These are phyloP conservation scores for Cercospora janseana DNA, from an alignment of 2,329 filamentous ascomycete species.

Conservation along the genomic window DNA sequence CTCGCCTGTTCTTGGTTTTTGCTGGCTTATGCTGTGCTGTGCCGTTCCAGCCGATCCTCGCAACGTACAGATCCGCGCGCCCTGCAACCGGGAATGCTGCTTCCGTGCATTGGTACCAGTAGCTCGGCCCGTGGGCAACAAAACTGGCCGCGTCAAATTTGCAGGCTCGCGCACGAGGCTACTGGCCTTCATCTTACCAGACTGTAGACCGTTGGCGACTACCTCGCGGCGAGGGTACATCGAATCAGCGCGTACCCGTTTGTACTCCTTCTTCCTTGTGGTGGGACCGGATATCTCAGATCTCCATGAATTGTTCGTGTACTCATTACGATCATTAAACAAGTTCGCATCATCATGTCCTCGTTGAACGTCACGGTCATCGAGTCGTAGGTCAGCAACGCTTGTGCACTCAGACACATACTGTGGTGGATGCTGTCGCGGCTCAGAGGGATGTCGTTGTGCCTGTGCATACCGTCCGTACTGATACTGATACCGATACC, in stretches of 20 bases:
- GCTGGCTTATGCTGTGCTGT: constrained; percentile 15
- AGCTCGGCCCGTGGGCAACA: constrained; percentile 34
- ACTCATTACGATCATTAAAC: constrained; percentile 18
- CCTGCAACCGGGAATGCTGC: constrained; percentile 49
- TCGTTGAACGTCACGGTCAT: constrained; percentile 20
- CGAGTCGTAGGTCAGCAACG: background rate
- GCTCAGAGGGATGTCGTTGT: constrained; percentile 30
- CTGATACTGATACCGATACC: constrained; percentile 33
- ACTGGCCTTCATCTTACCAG: constrained; percentile 26
- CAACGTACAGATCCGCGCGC: constrained; percentile 55
- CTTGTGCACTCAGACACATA: constrained; percentile 28
- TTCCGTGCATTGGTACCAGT: constrained; percentile 41
- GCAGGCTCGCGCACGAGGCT: background rate
- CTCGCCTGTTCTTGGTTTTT: background rate
- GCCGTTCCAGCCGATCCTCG: constrained; percentile 41
- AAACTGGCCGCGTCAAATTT: constrained; percentile 27
- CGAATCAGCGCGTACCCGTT: constrained; percentile 21
- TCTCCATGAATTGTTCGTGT: constrained; percentile 3
- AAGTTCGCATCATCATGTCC: constrained; percentile 27
- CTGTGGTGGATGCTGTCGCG: constrained; percentile 26
- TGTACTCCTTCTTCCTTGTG: constrained; percentile 29
- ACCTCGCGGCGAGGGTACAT: background rate
- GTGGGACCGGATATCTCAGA: background rate
- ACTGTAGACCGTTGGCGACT: constrained; percentile 20
- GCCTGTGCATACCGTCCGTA: constrained; percentile 35